Conservation (phyloP, 352 stramenopile genomes). For the Phytopythium sindhum region DNA sequence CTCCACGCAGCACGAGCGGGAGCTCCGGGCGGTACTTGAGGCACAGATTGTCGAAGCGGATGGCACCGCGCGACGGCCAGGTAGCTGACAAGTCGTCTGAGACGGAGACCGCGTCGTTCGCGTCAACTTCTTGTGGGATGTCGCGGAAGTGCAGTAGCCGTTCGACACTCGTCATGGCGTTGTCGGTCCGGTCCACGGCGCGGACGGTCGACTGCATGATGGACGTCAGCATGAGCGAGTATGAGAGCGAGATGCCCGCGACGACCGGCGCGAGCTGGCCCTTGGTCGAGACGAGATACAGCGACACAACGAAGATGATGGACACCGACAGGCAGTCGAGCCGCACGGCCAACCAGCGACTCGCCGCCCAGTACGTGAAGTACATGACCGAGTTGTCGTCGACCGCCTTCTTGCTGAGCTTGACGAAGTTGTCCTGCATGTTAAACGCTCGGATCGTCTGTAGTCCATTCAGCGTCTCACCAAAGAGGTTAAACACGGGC, state of each 20-base stretch:
- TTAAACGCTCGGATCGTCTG: constrained; percentile 87
- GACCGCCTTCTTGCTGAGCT: constrained; percentile 28
- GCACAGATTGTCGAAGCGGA: constrained; percentile 23
- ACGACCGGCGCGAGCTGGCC: constrained; percentile 20
- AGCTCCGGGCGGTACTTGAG: constrained; percentile 37
- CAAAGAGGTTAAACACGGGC: constrained; percentile 92
- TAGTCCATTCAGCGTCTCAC: constrained; percentile 91
- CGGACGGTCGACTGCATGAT: constrained; percentile 38
- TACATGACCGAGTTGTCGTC: constrained; percentile 41
- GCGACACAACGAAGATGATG: constrained; percentile 86
- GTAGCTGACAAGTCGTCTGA: constrained; percentile 4
- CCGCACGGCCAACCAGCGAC: constrained; percentile 93
- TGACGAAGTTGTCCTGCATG: constrained; percentile 32
- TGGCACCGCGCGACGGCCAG: constrained; percentile 24
- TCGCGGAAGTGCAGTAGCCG: constrained; percentile 33
- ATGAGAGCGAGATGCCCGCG: constrained; percentile 34
- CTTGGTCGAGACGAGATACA: constrained; percentile 77
- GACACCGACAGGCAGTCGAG: constrained; percentile 76
- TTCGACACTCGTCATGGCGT: constrained; percentile 47
- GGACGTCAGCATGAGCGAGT: constrained; percentile 31
- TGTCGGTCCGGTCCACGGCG: constrained; percentile 38
- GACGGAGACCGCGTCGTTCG: constrained; percentile 17
- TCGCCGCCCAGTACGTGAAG: constrained; percentile 31
- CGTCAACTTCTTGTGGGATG: constrained; percentile 16
- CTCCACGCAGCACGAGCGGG: constrained; percentile 30